Conservation (phyloP, 768 basidiomycete genomes). For the Leccinum longicurvipes region DNA sequence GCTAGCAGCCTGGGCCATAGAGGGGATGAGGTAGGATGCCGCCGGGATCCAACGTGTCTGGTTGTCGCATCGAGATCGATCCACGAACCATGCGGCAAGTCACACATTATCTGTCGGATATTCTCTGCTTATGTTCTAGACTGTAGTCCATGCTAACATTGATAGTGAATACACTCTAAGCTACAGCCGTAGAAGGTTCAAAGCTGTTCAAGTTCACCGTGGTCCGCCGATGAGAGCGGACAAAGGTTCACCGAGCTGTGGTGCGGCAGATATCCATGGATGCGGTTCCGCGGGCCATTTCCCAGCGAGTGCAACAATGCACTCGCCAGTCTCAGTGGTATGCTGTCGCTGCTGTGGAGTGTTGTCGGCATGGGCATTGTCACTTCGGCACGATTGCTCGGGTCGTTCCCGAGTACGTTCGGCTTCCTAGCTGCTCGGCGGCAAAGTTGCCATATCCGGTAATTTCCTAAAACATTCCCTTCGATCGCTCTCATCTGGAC, state of each 20-base stretch:
- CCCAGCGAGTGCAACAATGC: conserved; percentile 11
- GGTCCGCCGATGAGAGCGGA: conserved; percentile 3
- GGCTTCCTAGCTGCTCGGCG: conserved; percentile 4
- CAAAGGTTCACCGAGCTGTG: background rate
- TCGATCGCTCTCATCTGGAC: background rate
- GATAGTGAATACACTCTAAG: no score
- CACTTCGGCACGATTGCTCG: background rate
- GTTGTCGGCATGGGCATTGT: background rate
- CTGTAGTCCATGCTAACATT: no score
- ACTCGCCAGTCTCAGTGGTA: background rate
- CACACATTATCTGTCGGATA: background rate
- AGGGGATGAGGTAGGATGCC: background rate
- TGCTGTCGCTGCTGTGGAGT: conserved; percentile 1
- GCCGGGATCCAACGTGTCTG: background rate
- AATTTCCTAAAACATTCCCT: background rate
- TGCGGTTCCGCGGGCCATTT: background rate
- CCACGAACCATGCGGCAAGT: background rate
- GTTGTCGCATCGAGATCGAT: background rate
- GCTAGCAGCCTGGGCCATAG: background rate
- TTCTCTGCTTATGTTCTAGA: background rate
- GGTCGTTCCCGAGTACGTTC: background rate
- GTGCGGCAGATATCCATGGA: background rate
- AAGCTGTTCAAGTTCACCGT: background rate
- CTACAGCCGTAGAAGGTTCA: background rate
- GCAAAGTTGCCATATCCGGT: conserved; percentile 7